Evolutionary conservation across 129 eudicot species (phyloP).

Genomic region (Helianthus tuberosus): DNA sequence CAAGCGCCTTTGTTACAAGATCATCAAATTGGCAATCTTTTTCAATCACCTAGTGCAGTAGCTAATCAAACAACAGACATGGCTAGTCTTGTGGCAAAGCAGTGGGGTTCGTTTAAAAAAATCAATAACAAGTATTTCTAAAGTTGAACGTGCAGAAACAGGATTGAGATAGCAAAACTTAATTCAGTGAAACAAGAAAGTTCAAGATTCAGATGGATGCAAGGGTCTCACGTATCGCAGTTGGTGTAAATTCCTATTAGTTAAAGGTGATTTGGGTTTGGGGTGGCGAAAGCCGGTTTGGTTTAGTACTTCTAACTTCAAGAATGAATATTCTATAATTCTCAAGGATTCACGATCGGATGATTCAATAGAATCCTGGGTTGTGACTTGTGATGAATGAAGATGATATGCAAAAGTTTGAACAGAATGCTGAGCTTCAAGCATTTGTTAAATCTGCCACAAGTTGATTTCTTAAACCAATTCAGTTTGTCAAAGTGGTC

Average conservation of each 20-base stretch:
- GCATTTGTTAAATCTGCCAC: not conserved
- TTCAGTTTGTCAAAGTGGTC: not conserved
- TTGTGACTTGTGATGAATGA: no score
- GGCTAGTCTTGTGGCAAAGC: conserved; percentile 33
- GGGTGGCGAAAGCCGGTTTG: conserved; percentile 45
- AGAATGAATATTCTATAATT: no score
- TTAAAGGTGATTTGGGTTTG: conserved; percentile 47
- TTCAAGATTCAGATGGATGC: conserved; percentile 24
- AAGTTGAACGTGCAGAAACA: conserved; percentile 33
- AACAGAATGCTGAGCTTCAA: conserved; percentile 7
- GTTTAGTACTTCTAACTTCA: conserved; percentile 27
- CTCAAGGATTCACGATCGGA: no score
- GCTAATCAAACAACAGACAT: conserved; percentile 16
- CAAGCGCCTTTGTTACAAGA: conserved; percentile 12
- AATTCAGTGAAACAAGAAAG: conserved; percentile 32
- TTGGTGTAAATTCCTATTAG: conserved; percentile 39
- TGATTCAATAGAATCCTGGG: no score
- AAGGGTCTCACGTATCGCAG: conserved; percentile 40
- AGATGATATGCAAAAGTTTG: conserved; percentile 36
- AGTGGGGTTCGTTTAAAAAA: conserved; percentile 36
- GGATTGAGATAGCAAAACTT: conserved; percentile 38
- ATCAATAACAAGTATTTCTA: conserved; percentile 27
- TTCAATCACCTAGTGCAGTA: conserved; percentile 34
- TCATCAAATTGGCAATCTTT: conserved; percentile 49
- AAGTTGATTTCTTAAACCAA: not conserved